Conservation (phyloP, 352 stramenopile genomes). For the Globisporangium nagaii region DNA sequence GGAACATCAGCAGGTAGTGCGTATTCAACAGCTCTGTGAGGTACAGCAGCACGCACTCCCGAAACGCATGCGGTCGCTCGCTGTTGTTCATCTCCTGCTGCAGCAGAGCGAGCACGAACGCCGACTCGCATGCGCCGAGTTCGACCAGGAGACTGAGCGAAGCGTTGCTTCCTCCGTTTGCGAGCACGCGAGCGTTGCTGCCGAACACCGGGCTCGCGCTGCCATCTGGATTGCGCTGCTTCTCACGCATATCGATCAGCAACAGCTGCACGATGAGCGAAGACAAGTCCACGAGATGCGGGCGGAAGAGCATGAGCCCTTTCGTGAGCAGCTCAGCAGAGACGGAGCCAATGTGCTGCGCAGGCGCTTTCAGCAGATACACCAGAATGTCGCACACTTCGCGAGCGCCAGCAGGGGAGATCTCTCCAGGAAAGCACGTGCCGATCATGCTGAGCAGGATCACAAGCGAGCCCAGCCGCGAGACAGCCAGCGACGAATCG, state of each 20-base stretch:
- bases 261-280: constrained; percentile 69
- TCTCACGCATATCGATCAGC: constrained; percentile 71
- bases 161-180: constrained; percentile 58
- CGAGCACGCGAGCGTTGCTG: constrained; percentile 37
- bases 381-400: constrained; percentile 83
- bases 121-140: constrained; percentile 67
- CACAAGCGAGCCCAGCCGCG: constrained; percentile 63
- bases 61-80: constrained; percentile 59
- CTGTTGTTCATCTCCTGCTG: constrained; percentile 83
- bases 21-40: constrained; percentile 80
- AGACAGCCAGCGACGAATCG: constrained; percentile 38
- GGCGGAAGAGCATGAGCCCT: constrained; percentile 77
- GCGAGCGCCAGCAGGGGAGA: constrained; percentile 60
- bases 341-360: constrained; percentile 57
- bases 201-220: constrained; percentile 27
- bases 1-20: constrained; percentile 81
- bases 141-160: constrained; percentile 76
- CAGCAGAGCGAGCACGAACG: constrained; percentile 67
- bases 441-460: constrained; percentile 82
- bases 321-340: constrained; percentile 76
- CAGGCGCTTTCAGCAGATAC: constrained; percentile 43
- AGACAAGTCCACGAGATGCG: constrained; percentile 75
- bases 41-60: constrained; percentile 71
- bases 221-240: constrained; percentile 38
- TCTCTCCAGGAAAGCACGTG: constrained; percentile 81